These are phyloP conservation scores for Cladosporium sp. DNA, from an alignment of 2,329 filamentous ascomycete species.

Conservation along the genomic window DNA sequence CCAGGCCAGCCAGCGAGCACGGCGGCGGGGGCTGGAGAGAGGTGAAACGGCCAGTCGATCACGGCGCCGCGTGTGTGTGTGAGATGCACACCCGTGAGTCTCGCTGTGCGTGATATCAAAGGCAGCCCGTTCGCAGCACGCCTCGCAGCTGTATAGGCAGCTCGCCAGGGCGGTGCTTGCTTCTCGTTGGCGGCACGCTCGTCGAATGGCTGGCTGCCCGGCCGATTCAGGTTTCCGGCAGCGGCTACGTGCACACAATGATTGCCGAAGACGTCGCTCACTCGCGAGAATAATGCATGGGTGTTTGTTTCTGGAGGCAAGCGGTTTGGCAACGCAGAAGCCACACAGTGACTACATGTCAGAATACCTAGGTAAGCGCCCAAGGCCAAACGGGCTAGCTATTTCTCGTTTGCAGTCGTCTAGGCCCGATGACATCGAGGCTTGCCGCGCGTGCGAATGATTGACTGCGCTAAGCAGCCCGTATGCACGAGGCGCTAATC, in stretches of 20 bases:
- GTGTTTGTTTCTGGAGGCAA: not conserved
- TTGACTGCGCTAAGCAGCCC: not conserved
- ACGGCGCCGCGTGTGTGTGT: not conserved
- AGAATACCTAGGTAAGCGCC: not conserved
- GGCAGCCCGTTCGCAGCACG: no score
- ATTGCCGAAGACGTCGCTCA: not conserved
- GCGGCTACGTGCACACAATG: constrained; percentile 3
- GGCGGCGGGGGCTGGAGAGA: not conserved
- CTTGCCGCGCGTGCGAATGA: not conserved
- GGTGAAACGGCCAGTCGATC: not conserved
- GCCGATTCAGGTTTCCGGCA: not conserved
- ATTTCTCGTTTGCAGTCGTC: not conserved
- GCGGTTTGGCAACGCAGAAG: not conserved
- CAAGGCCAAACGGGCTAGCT: not conserved
- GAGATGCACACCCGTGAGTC: not conserved
- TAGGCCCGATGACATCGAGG: not conserved
- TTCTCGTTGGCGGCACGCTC: not conserved
- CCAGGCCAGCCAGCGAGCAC: not conserved
- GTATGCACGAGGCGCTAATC: not conserved
- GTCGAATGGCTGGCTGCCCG: not conserved
- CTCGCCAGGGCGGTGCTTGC: not conserved
- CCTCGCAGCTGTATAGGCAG: not conserved
- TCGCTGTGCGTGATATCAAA: not conserved
- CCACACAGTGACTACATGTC: not conserved
- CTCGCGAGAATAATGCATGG: not conserved